phyloP scores from a whole-genome alignment of 306 rosid species.

The Crotalaria pallida region DNA sequence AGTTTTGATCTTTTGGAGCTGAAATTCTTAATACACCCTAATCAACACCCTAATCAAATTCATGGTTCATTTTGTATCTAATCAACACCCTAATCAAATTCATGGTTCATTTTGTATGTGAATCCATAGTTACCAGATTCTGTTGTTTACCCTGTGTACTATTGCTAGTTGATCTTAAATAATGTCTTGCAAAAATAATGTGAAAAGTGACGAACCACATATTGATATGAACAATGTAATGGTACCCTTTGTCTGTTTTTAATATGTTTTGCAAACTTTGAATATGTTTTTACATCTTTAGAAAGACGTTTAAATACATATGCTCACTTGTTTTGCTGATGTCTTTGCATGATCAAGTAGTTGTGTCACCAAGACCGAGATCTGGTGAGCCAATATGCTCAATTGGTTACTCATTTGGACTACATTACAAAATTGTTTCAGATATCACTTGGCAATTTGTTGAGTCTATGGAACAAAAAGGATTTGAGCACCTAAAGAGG shows the following conservation, averaged over 20 bases:
- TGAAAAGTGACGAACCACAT: too few relatives aligned
- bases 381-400: conserved; percentile 83
- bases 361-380: conserved; percentile 77
- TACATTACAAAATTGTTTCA: conserved; percentile 82
- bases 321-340: conserved; percentile 76
- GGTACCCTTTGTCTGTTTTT: too few relatives aligned
- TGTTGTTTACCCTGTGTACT: too few relatives aligned
- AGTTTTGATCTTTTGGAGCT: conserved; percentile 22
- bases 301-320: conserved; percentile 71
- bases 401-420: conserved; percentile 59
- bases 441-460: conserved; percentile 85
- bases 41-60: conserved; percentile 16
- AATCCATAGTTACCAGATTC: too few relatives aligned
- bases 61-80: conserved; percentile 31
- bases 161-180: too few relatives aligned
- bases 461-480: conserved; percentile 83
- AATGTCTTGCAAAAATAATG: too few relatives aligned
- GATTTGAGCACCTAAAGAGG: conserved; percentile 71
- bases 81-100: conserved; percentile 9
- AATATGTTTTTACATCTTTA: conserved; percentile 55
- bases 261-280: neutral
- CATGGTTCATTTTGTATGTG: too few relatives aligned
- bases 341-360: conserved; percentile 63
- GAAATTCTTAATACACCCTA: conserved; percentile 13
- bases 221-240: too few relatives aligned